Percentiles rank a stretch among this genome's conserved stretches.
Conservation (phyloP, 805 yeast species). For the Nakazawaea siamensis region DNA sequence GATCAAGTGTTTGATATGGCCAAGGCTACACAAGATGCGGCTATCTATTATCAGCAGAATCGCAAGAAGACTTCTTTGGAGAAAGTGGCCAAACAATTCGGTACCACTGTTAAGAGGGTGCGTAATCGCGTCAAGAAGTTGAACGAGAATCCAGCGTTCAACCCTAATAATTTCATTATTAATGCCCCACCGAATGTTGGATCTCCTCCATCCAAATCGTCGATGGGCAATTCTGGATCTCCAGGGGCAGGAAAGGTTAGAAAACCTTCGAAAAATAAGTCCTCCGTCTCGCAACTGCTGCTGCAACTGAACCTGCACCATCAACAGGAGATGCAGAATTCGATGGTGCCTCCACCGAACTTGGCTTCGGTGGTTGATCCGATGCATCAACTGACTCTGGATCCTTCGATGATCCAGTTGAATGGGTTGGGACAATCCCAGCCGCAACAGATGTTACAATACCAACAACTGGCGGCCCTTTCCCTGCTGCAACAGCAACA, state of each 20-base stretch:
- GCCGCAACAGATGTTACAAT: constrained; percentile 9
- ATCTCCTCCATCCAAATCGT: constrained; percentile 6
- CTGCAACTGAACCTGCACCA: not conserved
- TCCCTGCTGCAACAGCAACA: constrained; percentile 7
- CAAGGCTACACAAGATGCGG: constrained; percentile 10
- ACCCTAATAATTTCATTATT: constrained; percentile 8
- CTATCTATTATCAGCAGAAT: constrained; percentile 9
- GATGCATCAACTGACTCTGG: constrained; percentile 9
- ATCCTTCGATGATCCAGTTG: constrained; percentile 10
- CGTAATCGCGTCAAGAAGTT: constrained; percentile 10
- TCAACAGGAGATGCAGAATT: constrained; percentile 2
- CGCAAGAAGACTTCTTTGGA: constrained; percentile 10
- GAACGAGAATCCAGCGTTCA: constrained; percentile 9
- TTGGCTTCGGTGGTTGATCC: constrained; percentile 7
- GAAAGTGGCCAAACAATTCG: constrained; percentile 11
- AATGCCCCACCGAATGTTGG: constrained; percentile 4
- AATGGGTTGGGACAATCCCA: constrained; percentile 8
- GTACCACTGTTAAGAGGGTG: constrained; percentile 10
- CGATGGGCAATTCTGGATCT: not conserved
- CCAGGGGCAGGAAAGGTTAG: constrained; percentile 3
- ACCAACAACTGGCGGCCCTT: constrained; percentile 8
- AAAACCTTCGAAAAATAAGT: constrained; percentile 4
- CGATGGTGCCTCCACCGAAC: constrained; percentile 3
- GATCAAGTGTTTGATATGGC: constrained; percentile 7
- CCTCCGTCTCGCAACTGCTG: not conserved